Evolutionary conservation across 495 filamentous ascomycete genomes (phyloP), one percentile per base, ranked within the genome.

Genomic region (Wilcoxina mikolae): DNA sequence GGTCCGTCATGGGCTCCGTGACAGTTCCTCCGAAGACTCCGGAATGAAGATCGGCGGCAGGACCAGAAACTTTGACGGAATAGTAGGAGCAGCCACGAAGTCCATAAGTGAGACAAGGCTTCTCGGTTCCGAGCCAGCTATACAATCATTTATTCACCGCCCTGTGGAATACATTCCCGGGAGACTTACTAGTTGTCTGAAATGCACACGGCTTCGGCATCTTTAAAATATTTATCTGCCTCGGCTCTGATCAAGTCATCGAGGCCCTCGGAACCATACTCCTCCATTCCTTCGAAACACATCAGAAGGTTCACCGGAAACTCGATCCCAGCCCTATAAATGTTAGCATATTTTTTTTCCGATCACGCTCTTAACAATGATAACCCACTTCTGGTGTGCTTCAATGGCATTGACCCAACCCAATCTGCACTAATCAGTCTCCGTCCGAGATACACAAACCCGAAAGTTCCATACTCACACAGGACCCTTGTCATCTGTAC

Each of bases 221-320:
- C 90, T 59, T 84, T 85, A 72, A 99, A 99, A 74, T 78, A 96
- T 52, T 81, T 79, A 72, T 89, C 86, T 59, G 78, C 83, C 71
- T 99, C 93, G 17, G 75, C 80, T 57, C 83, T 74, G 68, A 99
- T 94, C 57, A 95, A 83, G 41, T 95, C 90, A 57, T 99, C 90
- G 38, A 99, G 76, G 35, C 93, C 93, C 64, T 96, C 93, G 0
- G 87, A 94, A 38, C 93, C 93, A 68, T 94, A 94, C 72, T 99
- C 93, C 72, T 99, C 91, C 93, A 99, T 99, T 39, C 93, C 93
- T 71, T 99, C 93, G 64, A 99, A 99, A 75, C 93, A 99, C 87
- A 95, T 95, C 27, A 99, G 78, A 54, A 99, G 76, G 74, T 99
- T 99, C 60, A 99, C 90, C 4, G 93, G 93, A 65, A 96, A 81